phyloP scores from a whole-genome alignment of 2,329 filamentous ascomycete genomes.

The Fusarium solani-melongenae region DNA sequence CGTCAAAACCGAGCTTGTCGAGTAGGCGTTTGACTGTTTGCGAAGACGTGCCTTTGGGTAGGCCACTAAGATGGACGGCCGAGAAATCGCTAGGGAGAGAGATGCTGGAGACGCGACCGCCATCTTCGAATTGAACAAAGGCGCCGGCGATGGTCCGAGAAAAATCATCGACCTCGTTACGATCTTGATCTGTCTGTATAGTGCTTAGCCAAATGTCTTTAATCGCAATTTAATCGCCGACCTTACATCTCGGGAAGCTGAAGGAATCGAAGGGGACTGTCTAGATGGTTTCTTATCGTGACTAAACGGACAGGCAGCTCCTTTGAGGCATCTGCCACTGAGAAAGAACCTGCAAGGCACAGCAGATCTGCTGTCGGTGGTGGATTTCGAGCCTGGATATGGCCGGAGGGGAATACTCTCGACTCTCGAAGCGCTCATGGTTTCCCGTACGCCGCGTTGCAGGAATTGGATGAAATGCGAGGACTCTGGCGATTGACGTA shows the following conservation, averaged over 20 bases:
- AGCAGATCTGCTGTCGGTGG: background rate
- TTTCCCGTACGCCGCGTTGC: background rate
- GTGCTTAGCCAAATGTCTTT: background rate
- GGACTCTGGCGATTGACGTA: background rate
- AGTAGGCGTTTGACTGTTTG: conserved; percentile 2
- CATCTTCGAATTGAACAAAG: conserved; percentile 47
- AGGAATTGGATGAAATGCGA: background rate
- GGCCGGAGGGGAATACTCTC: background rate
- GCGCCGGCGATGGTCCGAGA: conserved; percentile 31
- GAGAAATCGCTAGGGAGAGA: conserved; percentile 51
- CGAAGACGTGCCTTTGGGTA: conserved; percentile 36
- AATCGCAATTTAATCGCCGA: too few species aligned
- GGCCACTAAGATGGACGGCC: conserved; percentile 45
- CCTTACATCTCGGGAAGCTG: background rate
- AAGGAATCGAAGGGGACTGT: background rate
- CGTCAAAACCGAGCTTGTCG: background rate
- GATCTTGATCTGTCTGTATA: background rate
- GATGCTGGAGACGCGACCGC: conserved; percentile 44
- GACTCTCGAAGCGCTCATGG: background rate
- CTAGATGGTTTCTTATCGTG: background rate
- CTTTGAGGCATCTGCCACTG: background rate
- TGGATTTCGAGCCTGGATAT: background rate
- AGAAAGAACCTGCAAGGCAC: background rate
- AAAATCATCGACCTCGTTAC: background rate
- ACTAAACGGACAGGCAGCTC: background rate